phyloP scores from a whole-genome alignment of 2,329 filamentous ascomycete species.

The Colletotrichum cereale region DNA sequence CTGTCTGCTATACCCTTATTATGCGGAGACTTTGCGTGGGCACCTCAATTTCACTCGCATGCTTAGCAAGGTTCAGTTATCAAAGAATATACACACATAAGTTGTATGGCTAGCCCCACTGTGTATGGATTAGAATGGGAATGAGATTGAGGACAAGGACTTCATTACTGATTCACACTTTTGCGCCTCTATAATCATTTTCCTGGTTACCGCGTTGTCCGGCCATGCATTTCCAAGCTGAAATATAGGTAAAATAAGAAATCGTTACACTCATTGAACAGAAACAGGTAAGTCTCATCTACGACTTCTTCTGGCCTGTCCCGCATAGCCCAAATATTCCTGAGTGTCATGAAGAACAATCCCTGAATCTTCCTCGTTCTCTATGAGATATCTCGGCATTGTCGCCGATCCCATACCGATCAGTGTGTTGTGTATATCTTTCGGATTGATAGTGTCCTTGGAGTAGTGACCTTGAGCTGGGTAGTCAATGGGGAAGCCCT shows the following conservation, averaged over 20 bases:
- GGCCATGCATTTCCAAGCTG: neutral
- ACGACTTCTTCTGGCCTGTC: constrained; percentile 13
- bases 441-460: constrained; percentile 37
- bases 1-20: neutral
- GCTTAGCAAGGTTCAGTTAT: too few species aligned
- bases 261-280: neutral
- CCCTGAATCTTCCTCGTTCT: constrained; percentile 28
- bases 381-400: constrained; percentile 30
- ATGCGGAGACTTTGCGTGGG: too few species aligned
- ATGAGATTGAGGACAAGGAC: neutral
- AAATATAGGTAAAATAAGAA: neutral
- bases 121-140: neutral
- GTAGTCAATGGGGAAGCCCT: constrained; percentile 26
- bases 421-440: constrained; percentile 35
- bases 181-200: neutral
- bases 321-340: constrained; percentile 30
- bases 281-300: neutral
- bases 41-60: neutral
- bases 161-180: neutral
- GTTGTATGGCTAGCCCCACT: neutral
- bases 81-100: neutral
- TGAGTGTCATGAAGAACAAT: constrained; percentile 37
- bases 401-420: constrained; percentile 32
- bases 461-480: constrained; percentile 26
- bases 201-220: too few species aligned